Evolutionary conservation across 345 rosid genomes (phyloP).

Genomic region (Mercurialis annua): DNA sequence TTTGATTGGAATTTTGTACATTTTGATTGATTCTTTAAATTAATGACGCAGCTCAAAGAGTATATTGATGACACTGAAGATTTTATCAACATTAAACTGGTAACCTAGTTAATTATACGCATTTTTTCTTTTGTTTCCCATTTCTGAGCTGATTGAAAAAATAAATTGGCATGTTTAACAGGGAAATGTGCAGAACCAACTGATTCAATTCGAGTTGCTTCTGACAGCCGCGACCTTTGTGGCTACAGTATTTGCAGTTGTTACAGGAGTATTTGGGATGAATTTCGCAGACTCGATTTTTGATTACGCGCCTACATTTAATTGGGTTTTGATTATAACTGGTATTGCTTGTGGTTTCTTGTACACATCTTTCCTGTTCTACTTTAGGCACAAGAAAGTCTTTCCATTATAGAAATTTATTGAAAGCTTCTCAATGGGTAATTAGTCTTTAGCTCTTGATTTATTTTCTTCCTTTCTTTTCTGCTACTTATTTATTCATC

Average conservation of each 20-base stretch:
- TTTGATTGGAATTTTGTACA: slow-evolving; percentile 4
- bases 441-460: no score
- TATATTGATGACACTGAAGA: slow-evolving; percentile 97
- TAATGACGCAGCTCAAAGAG: slow-evolving; percentile 73
- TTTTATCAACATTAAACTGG: slow-evolving; percentile 92
- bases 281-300: slow-evolving; percentile 66
- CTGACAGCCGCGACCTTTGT: slow-evolving; percentile 93
- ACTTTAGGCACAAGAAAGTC: slow-evolving; percentile 78
- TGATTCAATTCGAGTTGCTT: slow-evolving; percentile 92
- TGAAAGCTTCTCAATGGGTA: not conserved
- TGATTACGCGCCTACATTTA: slow-evolving; percentile 56
- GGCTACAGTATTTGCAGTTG: slow-evolving; percentile 78
- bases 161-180: slow-evolving; percentile 20
- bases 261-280: slow-evolving; percentile 88
- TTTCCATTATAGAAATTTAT: slow-evolving; percentile 53
- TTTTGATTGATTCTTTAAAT: slow-evolving; percentile 7
- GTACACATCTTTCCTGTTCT: slow-evolving; percentile 60
- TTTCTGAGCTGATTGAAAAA: not conserved
- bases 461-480: no score
- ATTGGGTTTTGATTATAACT: slow-evolving; percentile 69
- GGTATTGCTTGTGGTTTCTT: slow-evolving; percentile 51
- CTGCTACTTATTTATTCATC: no score
- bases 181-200: slow-evolving; percentile 93
- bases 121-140: not conserved
- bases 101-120: slow-evolving; percentile 24